phyloP scores from a whole-genome alignment of 2,329 filamentous ascomycete genomes.

The Pseudogymnoascus sp. region DNA sequence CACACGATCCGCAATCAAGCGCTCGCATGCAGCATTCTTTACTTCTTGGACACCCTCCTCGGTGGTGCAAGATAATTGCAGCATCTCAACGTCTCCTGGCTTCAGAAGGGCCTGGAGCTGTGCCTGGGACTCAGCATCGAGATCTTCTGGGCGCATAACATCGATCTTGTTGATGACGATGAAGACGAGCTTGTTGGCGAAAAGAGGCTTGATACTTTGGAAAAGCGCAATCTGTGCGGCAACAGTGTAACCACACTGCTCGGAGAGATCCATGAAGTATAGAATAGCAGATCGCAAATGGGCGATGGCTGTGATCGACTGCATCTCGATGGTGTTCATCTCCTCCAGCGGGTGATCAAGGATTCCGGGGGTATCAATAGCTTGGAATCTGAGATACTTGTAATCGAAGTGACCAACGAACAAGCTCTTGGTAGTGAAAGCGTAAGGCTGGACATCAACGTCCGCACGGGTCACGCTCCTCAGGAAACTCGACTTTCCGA shows the following conservation, averaged over 20 bases:
- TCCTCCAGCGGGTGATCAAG: conserved; percentile 95
- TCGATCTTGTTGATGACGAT: conserved; percentile 99
- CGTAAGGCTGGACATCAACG: conserved; percentile 95
- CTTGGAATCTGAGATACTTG: conserved; percentile 85
- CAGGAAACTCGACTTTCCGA: conserved; percentile 94
- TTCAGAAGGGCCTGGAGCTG: conserved; percentile 76
- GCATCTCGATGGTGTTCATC: conserved; percentile 99
- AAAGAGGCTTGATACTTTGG: conserved; percentile 92
- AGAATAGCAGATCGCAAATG: conserved; percentile 91
- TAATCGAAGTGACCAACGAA: conserved; percentile 98
- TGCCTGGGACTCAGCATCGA: conserved; percentile 71
- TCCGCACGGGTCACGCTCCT: conserved; percentile 88
- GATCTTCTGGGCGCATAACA: conserved; percentile 77
- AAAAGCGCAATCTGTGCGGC: conserved; percentile 90
- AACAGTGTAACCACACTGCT: conserved; percentile 94
- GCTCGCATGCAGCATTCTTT: conserved; percentile 91
- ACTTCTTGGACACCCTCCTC: conserved; percentile 90
- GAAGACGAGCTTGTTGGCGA: conserved; percentile 95
- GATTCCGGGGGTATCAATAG: conserved; percentile 97
- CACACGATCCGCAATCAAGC: conserved; percentile 85
- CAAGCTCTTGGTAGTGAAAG: conserved; percentile 95
- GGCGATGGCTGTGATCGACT: conserved; percentile 94
- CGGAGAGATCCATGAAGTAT: conserved; percentile 97
- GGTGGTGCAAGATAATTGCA: conserved; percentile 92
- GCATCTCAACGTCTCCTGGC: conserved; percentile 81